Base-by-base conservation (phyloP, 805 yeast genomes). In the Kluyveromyces lactis region DNA sequence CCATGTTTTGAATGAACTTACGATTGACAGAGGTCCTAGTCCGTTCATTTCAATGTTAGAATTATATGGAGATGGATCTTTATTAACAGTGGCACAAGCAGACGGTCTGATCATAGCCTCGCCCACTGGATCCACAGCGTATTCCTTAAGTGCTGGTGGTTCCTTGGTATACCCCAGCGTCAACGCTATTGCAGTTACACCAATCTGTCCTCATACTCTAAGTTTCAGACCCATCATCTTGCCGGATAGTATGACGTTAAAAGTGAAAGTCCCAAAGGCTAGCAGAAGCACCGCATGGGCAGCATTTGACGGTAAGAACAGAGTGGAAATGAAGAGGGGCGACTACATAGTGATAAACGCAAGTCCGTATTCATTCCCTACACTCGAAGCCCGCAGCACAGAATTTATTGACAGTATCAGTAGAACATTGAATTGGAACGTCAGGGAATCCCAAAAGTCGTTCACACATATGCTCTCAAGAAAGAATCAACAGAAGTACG, bases 101-200 rank as follows among this genome's bases (percentile, higher is more conserved):
- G 97, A 89, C 62, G 97, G 97, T 0, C 66, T 89, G 13, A 89
- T 90, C 41, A 72, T 89, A 26, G 94, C 95, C 1, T 87, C 97
- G 0, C 97, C 97, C 3, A 87, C 97, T 0, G 97, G 97, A 0
- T 86, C 96, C 2, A 90, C 97, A 0, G 97, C 97, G 0, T 90
- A 90, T 60, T 87, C 96, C 1, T 67, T 90, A 36, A 81, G 95
- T 32, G 97, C 97, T 0, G 97, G 97, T 11, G 97, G 97, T 1
- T 81, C 95, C 0, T 70, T 90, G 36, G 95, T 90, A 4, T 96
- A 89, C 52, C 97, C 97, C 0, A 87, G 86, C 24, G 95, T 90
- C 12, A 81, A 87, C 44, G 95, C 95, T 8, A 84, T 89, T 23
- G 79, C 87, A 41, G 87, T 90, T 5, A 87, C 97, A 0, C 97